These are phyloP conservation scores for Anthoceros angustus DNA, from an alignment of 225 moss, liverwort and hornwort species.

Conservation along the genomic window DNA sequence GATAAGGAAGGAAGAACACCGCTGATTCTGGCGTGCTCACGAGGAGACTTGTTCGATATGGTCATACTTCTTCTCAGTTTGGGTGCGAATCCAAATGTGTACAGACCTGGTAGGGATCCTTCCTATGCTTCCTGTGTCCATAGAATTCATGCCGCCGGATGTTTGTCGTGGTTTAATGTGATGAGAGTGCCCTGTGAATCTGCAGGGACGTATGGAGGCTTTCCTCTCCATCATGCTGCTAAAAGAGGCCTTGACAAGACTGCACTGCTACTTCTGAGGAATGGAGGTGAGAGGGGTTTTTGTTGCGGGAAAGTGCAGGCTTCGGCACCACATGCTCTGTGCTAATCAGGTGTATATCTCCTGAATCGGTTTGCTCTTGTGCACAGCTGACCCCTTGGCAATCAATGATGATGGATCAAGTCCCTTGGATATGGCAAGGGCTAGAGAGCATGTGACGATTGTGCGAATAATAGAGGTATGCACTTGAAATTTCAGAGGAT, in stretches of 20 bases:
- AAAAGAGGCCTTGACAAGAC: slow-evolving; percentile 80
- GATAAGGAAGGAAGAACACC: slow-evolving; percentile 98
- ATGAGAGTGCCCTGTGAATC: not conserved
- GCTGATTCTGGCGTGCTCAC: slow-evolving; percentile 77
- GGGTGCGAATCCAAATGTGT: slow-evolving; percentile 66
- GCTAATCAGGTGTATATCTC: not conserved
- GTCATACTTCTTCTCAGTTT: slow-evolving; percentile 78
- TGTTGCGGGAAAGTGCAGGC: not conserved
- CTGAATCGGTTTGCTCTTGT: not conserved
- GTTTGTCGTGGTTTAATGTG: not conserved
- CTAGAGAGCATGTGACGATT: slow-evolving; percentile 51
- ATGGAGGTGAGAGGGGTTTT: slow-evolving; percentile 41
- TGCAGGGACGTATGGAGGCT: slow-evolving; percentile 77
- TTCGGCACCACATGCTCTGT: no score
- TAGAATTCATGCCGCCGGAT: no score
- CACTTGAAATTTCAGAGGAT: not conserved
- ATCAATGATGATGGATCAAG: slow-evolving; percentile 74
- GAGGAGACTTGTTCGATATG: slow-evolving; percentile 95
- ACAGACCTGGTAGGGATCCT: slow-evolving; percentile 51
- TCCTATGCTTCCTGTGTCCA: not conserved
- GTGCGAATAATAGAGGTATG: slow-evolving; percentile 88
- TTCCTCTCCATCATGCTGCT: slow-evolving; percentile 92
- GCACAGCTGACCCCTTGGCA: slow-evolving; percentile 79
- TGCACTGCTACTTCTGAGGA: slow-evolving; percentile 53
- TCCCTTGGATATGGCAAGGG: slow-evolving; percentile 88